Evolutionary conservation across 768 basidiomycete species (phyloP).

Genomic region (Leccinellum rugosiceps): DNA sequence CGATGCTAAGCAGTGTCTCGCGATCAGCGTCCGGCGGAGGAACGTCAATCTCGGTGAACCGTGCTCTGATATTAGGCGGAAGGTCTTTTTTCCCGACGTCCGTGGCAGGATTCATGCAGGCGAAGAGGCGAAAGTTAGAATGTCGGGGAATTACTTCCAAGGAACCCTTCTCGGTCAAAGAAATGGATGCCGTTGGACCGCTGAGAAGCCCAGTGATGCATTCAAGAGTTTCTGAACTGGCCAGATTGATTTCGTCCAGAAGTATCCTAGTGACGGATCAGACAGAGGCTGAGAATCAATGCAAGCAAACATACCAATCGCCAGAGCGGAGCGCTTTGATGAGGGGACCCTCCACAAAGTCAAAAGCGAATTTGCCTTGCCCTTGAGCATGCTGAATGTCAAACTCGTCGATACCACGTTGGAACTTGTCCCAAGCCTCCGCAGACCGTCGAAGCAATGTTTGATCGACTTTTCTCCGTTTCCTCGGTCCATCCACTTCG

Average conservation of each 20-base stretch:
- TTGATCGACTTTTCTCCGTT: slow-evolving; percentile 63
- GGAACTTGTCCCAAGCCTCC: slow-evolving; percentile 64
- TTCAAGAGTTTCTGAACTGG: slow-evolving; percentile 91
- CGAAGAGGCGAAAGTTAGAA: slow-evolving; percentile 93
- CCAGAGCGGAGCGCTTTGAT: slow-evolving; percentile 85
- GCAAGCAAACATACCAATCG: slow-evolving; percentile 67
- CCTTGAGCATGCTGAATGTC: slow-evolving; percentile 86
- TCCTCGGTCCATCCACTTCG: slow-evolving; percentile 52
- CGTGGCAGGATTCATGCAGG: slow-evolving; percentile 99
- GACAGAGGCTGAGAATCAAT: background rate
- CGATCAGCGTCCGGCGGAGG: slow-evolving; percentile 90
- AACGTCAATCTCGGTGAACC: slow-evolving; percentile 95
- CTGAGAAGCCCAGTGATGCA: slow-evolving; percentile 86
- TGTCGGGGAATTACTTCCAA: slow-evolving; percentile 88
- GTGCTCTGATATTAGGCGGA: slow-evolving; percentile 81
- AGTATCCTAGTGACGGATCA: slow-evolving; percentile 61
- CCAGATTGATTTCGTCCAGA: slow-evolving; percentile 94
- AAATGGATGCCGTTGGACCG: slow-evolving; percentile 83
- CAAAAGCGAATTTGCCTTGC: slow-evolving; percentile 88
- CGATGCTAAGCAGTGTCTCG: slow-evolving; percentile 84
- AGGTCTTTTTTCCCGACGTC: slow-evolving; percentile 98
- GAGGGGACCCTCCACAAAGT: slow-evolving; percentile 95
- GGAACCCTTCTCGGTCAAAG: slow-evolving; percentile 89
- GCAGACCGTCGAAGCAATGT: slow-evolving; percentile 42
- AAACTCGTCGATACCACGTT: slow-evolving; percentile 70